Percentiles rank a stretch among this genome's conserved stretches.
Conservation (phyloP, 2,329 filamentous ascomycete genomes). For the Aspergillus sp. region DNA sequence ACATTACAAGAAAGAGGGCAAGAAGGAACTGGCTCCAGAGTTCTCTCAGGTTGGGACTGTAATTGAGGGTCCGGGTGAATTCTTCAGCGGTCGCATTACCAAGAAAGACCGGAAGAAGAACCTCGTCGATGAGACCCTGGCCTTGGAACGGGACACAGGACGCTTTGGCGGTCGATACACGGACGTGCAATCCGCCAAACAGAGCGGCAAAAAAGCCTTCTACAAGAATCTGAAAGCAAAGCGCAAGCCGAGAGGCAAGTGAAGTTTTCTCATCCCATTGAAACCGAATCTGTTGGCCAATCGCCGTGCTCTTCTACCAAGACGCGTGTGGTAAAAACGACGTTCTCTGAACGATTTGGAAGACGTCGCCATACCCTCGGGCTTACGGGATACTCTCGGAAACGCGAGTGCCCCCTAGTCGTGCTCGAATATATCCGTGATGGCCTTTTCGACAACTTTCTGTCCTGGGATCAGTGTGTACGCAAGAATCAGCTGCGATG, state of each 20-base stretch:
- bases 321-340: no score
- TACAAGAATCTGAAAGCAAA: conserved; percentile 70
- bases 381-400: background rate
- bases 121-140: conserved; percentile 74
- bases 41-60: conserved; percentile 86
- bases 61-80: conserved; percentile 80
- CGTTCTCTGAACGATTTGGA: no score
- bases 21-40: conserved; percentile 62
- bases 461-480: conserved; percentile 8
- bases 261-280: conserved; percentile 2
- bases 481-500: background rate
- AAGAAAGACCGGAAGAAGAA: conserved; percentile 84
- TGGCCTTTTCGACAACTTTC: conserved; percentile 27
- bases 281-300: no score
- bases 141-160: conserved; percentile 52
- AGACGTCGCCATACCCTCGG: no score
- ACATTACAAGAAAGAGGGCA: conserved; percentile 78
- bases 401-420: background rate
- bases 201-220: conserved; percentile 77
- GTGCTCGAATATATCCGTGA: conserved; percentile 20
- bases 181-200: conserved; percentile 72
- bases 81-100: conserved; percentile 66
- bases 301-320: no score
- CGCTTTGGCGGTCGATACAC: conserved; percentile 83
- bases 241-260: conserved; percentile 29